Percentiles rank a stretch among this genome's conserved stretches.
Evolutionary conservation across 257 asterid species (phyloP).

Genomic region (Nicotiana knightiana): DNA sequence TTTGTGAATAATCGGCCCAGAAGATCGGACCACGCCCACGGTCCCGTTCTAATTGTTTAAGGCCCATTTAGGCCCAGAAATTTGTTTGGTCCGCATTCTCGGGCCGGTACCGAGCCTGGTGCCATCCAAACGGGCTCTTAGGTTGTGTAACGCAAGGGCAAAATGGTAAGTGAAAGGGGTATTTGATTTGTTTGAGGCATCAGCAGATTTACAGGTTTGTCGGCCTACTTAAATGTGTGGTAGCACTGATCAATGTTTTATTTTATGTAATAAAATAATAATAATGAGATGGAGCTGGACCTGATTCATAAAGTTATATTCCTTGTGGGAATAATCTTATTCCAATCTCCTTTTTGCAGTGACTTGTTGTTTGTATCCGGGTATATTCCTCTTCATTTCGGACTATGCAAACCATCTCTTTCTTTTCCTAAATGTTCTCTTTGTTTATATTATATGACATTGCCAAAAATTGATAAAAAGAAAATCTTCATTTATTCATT

Average conservation of each 20-base stretch:
- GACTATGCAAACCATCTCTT: background rate
- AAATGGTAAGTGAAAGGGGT: background rate
- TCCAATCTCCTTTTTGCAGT: background rate
- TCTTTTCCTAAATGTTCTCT: too few species aligned
- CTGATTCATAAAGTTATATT: conserved; percentile 7
- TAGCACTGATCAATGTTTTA: conserved; percentile 11
- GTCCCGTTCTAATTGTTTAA: too few species aligned
- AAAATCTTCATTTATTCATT: too few species aligned
- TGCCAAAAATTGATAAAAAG: too few species aligned
- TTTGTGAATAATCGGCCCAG: too few species aligned
- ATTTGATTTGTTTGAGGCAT: background rate
- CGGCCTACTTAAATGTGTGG: conserved; percentile 6
- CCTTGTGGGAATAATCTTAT: conserved; percentile 12
- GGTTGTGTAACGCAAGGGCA: background rate
- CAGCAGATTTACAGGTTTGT: background rate
- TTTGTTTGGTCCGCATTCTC: too few species aligned
- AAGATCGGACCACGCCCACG: too few species aligned
- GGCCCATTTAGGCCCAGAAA: too few species aligned
- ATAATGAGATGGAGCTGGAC: background rate
- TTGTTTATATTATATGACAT: too few species aligned
- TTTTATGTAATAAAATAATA: background rate
- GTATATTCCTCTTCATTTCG: background rate
- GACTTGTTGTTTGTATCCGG: background rate
- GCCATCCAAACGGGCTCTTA: too few species aligned
- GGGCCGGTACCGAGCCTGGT: too few species aligned